A percentile compares a stretch with the other conserved stretches of the same genome.
Conservation (phyloP, 495 filamentous ascomycete species). For the Hypoxylon rickii region DNA sequence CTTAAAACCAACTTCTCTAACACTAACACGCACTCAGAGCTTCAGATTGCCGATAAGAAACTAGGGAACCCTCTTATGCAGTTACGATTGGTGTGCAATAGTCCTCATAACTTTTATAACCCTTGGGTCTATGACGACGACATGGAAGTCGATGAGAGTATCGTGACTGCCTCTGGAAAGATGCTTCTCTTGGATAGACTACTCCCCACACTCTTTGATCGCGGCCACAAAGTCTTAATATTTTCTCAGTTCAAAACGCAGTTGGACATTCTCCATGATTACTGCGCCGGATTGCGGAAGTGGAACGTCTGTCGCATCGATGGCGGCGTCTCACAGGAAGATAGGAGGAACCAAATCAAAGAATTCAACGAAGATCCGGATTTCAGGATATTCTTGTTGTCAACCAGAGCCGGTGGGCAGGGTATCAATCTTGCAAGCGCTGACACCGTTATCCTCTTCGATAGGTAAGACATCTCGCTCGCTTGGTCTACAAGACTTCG, state of each 20-base stretch:
- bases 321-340: constrained; percentile 78
- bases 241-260: constrained; percentile 97
- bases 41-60: constrained; percentile 88
- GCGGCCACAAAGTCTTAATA: constrained; percentile 88
- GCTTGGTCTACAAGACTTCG: background rate
- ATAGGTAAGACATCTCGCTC: constrained; percentile 50
- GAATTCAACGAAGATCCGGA: constrained; percentile 76
- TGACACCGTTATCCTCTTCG: constrained; percentile 95
- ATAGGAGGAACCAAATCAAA: constrained; percentile 81
- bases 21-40: constrained; percentile 58
- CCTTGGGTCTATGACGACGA: constrained; percentile 68
- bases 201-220: constrained; percentile 72
- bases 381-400: constrained; percentile 82
- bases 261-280: constrained; percentile 88
- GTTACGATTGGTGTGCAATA: constrained; percentile 88
- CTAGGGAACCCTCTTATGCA: constrained; percentile 95
- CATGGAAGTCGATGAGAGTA: constrained; percentile 68
- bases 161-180: constrained; percentile 88
- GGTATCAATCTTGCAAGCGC: constrained; percentile 97
- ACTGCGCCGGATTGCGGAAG: constrained; percentile 68
- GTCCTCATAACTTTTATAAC: constrained; percentile 95
- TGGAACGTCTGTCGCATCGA: constrained; percentile 93
- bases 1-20: constrained; percentile 13
- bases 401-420: constrained; percentile 89
- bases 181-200: constrained; percentile 92